Base-by-base conservation (phyloP, 768 basidiomycete genomes). In the Hemileccinum impolitum region DNA sequence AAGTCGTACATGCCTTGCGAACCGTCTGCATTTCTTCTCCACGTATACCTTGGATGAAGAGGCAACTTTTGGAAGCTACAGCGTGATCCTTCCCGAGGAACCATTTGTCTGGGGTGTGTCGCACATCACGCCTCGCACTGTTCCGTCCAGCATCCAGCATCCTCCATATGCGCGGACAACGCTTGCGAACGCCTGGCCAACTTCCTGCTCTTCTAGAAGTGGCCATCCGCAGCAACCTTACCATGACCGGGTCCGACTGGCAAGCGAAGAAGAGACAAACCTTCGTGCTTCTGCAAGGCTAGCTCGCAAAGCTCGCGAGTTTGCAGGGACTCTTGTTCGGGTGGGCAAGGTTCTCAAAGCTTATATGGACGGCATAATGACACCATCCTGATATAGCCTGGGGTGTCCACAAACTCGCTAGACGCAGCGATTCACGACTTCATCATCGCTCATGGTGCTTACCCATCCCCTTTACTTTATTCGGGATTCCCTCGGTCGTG, bases 381-480 rank as follows among this genome's bases (percentile, higher is more conserved):
- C 17, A 7, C 15, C 13, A n/a, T 21, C 12, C 23, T 31, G 15
- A 11, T 40, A 31, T 54, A 90, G 89, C 72, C 78, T 30, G 85
- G 84, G 12, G 66, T 78, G 9, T 93, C 90, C 4, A 95, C 94
- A 9, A 77, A 85, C 47, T 68, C 69, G 12, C 84, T 96, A 43
- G 92, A 96, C 63, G 68, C 72, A 12, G 73, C 75, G 1, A 71
- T 94, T 34, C 92, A 94, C 49, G 74, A 85, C 6, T 83, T 79
- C 51, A 86, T 94, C 49, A 54, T 89, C 34, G 66, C 73, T 0
- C 74, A 77, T 56, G 75, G 75, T 19, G 94, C 90, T 7, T 96
- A 95, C 65, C 94, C 94, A 0, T 94, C 92, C 9, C 90, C 94
- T 0, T 70, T 95, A 42, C 75, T 74, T 0, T 95, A 94, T 64